Evolutionary conservation across 164 flowering plant genomes (phyloP), one percentile per base, ranked within the genome.

Genomic region (Dillenia suffruticosa): DNA sequence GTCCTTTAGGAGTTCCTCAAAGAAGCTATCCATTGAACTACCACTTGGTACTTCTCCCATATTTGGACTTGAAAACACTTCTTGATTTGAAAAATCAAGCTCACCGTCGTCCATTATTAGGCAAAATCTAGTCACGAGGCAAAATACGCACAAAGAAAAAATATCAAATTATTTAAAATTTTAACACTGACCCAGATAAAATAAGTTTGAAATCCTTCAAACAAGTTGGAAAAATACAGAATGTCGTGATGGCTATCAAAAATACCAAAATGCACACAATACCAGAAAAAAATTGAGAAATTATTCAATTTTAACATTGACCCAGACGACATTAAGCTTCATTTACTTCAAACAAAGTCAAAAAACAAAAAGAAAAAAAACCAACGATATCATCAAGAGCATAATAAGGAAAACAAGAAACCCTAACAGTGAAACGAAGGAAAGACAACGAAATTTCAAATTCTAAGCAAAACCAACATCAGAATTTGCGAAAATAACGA

Each of bases 91-190:
- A 52, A 80, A 84, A 57, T 88, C 96, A 51, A 91, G 72, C 73
- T 91, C 97, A 9, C 98, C 91, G 53, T 89, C 88, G 32, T 86
- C 97, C 96, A 92, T 89, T 55, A 43, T 55, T 9, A 61, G 26
- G 51, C 44, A 57, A 17, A 68, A 46, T 9, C 40, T 50, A n/a
- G 40, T 19, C 7, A 43, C 19, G 46, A 44, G 58, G n/a, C 45
- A 62, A 49, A 11, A 10, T 10, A 16, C 40, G 46, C 8, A 32
- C 9, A 49, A 13, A 12, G 60, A 5, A 40, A 3, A 45, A 62
- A 9, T 10, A 12, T 24, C 16, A 26, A n/a, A 9, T 55, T 46
- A 16, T 14, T 45, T 19, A 16, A 4, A 19, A 59, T 49, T 49
- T 63, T 53, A 54, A 49, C 26, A 51, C 45, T 24, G 63, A 70